phyloP scores from a whole-genome alignment of 495 filamentous ascomycete species.

The Penicillium malachiteum region DNA sequence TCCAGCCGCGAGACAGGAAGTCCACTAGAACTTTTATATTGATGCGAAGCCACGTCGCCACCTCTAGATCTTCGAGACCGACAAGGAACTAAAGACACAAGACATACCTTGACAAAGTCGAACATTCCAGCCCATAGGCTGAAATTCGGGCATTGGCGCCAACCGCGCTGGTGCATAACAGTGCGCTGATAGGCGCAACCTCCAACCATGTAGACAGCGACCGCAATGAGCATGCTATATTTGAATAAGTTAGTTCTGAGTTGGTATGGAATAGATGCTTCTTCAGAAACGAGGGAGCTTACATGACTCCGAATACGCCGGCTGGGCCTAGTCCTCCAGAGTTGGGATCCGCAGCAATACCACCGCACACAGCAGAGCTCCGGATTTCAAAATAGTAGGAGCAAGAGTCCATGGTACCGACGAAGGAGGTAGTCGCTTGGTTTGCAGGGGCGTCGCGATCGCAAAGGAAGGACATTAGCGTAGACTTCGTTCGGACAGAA shows the following conservation, averaged over 20 bases:
- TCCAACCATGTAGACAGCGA: slow-evolving; percentile 85
- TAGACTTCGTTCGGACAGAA: slow-evolving; percentile 66
- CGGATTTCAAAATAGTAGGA: slow-evolving; percentile 98
- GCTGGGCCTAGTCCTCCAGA: slow-evolving; percentile 73
- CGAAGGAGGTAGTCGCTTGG: slow-evolving; percentile 70
- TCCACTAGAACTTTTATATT: slow-evolving; percentile 21
- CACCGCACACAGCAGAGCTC: slow-evolving; percentile 79
- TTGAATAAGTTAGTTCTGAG: slow-evolving; percentile 6
- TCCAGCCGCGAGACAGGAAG: slow-evolving; percentile 39
- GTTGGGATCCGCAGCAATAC: slow-evolving; percentile 58
- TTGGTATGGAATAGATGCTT: background rate
- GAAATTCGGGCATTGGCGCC: slow-evolving; percentile 95
- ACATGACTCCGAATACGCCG: slow-evolving; percentile 92
- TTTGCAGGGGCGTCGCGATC: slow-evolving; percentile 66
- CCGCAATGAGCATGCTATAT: slow-evolving; percentile 61
- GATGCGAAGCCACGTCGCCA: slow-evolving; percentile 21
- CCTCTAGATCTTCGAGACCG: slow-evolving; percentile 24
- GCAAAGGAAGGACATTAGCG: slow-evolving; percentile 90
- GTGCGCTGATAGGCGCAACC: slow-evolving; percentile 94
- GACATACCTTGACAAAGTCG: slow-evolving; percentile 76
- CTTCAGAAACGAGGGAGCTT: slow-evolving; percentile 28
- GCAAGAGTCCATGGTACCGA: slow-evolving; percentile 84
- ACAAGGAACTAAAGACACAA: slow-evolving; percentile 34
- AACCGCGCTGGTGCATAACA: slow-evolving; percentile 91
- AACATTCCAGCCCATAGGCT: slow-evolving; percentile 86